These are phyloP conservation scores for Grammothele lineata DNA, from an alignment of 768 basidiomycete species.

Conservation along the genomic window DNA sequence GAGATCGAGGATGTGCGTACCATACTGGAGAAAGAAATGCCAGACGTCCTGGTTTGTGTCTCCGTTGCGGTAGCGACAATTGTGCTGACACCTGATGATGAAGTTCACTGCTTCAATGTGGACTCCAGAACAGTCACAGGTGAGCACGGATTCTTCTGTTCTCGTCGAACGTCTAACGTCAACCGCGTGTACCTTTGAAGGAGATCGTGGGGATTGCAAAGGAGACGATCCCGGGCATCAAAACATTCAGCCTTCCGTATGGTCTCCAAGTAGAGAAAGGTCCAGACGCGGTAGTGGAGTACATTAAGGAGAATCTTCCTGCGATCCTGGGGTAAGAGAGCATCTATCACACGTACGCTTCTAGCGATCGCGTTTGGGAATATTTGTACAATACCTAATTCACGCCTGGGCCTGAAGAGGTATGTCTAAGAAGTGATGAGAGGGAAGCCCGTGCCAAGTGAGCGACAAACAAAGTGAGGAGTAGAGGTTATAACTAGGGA, in stretches of 20 bases:
- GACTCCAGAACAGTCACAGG: conserved; percentile 18
- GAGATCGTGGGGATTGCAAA: conserved; percentile 18
- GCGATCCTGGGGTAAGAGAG: too few species aligned
- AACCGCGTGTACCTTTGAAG: conserved; percentile 5
- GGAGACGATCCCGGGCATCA: conserved; percentile 12
- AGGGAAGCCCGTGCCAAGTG: too few species aligned
- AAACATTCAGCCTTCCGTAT: conserved; percentile 16
- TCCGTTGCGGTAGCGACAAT: too few species aligned
- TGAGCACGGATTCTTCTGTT: neutral
- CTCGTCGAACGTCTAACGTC: too few species aligned
- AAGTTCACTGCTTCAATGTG: conserved; percentile 21
- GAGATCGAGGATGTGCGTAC: conserved; percentile 15
- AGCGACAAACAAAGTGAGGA: too few species aligned
- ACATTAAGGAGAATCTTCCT: conserved; percentile 8
- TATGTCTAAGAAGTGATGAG: too few species aligned
- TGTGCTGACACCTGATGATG: too few species aligned
- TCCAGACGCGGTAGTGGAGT: conserved; percentile 17
- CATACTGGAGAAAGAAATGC: conserved; percentile 10
- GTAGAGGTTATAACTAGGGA: too few species aligned
- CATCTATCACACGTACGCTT: too few species aligned
- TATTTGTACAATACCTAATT: too few species aligned
- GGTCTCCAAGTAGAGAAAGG: conserved; percentile 18
- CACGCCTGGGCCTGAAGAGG: too few species aligned
- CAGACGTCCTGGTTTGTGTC: conserved; percentile 15
- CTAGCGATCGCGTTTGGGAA: too few species aligned